Conservation (phyloP, 805 yeast genomes). For the Candida ulmi region DNA sequence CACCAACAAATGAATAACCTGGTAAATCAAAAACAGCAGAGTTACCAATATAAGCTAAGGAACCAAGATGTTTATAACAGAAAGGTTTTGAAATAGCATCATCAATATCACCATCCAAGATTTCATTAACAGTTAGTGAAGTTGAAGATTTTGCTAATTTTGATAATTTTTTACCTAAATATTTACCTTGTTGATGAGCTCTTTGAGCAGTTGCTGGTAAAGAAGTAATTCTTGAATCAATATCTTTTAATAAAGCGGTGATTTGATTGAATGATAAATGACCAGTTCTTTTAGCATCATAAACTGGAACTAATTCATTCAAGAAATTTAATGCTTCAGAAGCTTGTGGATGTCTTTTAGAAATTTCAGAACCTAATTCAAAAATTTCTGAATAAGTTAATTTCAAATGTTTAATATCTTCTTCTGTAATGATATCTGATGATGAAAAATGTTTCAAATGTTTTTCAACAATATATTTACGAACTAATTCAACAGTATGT, state of each 20-base stretch:
- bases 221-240: conserved; percentile 59
- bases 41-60: conserved; percentile 64
- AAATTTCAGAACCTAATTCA: conserved; percentile 41
- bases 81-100: conserved; percentile 52
- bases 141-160: conserved; percentile 42
- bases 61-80: conserved; percentile 58
- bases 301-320: conserved; percentile 46
- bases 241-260: conserved; percentile 41
- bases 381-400: conserved; percentile 43
- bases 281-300: conserved; percentile 43
- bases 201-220: conserved; percentile 74
- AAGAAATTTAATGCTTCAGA: conserved; percentile 48
- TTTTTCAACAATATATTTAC: conserved; percentile 38
- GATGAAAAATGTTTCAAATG: conserved; percentile 30
- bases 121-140: conserved; percentile 37
- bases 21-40: conserved; percentile 64
- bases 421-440: conserved; percentile 38
- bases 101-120: conserved; percentile 50
- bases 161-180: conserved; percentile 55
- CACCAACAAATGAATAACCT: conserved; percentile 60
- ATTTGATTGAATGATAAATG: conserved; percentile 49
- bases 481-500: conserved; percentile 46
- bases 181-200: conserved; percentile 66
- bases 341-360: conserved; percentile 51
- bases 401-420: conserved; percentile 43